Evolutionary conservation across 768 basidiomycete genomes (phyloP).

Genomic region (Lepiota subincarnata): DNA sequence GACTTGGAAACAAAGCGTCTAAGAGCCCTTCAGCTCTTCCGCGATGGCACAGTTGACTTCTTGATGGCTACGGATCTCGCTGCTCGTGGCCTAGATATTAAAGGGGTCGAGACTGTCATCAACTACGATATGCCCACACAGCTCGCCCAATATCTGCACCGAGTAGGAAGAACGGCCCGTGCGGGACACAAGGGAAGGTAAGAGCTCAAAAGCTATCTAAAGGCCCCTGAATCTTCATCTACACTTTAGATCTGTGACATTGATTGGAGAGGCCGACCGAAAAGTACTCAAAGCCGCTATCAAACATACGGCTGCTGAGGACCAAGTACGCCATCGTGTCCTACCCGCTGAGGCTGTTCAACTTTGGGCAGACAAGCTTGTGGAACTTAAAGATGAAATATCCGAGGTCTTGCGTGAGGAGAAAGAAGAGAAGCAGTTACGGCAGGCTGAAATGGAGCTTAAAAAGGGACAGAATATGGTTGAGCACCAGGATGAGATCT

Average conservation of each 20-base stretch:
- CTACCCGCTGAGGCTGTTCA: slow-evolving; percentile 71
- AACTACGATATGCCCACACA: slow-evolving; percentile 99
- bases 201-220: slow-evolving; percentile 23
- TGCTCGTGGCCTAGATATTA: slow-evolving; percentile 94
- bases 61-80: slow-evolving; percentile 96
- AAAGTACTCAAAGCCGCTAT: slow-evolving; percentile 96
- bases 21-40: slow-evolving; percentile 79
- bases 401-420: slow-evolving; percentile 82
- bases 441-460: slow-evolving; percentile 93
- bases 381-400: slow-evolving; percentile 71
- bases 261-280: slow-evolving; percentile 94
- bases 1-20: slow-evolving; percentile 56
- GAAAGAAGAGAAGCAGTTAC: slow-evolving; percentile 89
- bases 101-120: slow-evolving; percentile 95
- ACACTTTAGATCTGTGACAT: slow-evolving; percentile 72
- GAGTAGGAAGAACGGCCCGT: slow-evolving; percentile 95
- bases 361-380: slow-evolving; percentile 68
- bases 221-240: slow-evolving; percentile 4
- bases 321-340: slow-evolving; percentile 85
- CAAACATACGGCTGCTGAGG: slow-evolving; percentile 75
- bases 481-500: slow-evolving; percentile 90
- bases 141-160: slow-evolving; percentile 90
- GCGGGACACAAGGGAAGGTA: slow-evolving; percentile 91
- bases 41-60: slow-evolving; percentile 84
- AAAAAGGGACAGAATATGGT: slow-evolving; percentile 94